Evolutionary conservation across 345 rosid species (phyloP).

Genomic region (Populus nigra): DNA sequence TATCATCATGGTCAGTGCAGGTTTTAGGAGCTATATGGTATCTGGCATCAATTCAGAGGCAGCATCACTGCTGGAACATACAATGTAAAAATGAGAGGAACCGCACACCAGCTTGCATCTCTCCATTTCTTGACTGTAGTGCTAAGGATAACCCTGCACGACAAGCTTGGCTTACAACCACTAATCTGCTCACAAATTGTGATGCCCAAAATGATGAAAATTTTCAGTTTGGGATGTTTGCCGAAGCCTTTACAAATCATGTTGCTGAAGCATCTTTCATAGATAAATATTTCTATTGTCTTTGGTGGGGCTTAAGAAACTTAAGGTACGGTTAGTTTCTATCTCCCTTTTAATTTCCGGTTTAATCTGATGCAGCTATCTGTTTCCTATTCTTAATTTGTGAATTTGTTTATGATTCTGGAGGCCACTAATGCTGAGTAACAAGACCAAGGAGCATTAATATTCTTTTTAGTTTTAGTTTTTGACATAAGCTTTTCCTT

Average conservation of each 20-base stretch:
- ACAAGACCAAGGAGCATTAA: too few relatives aligned
- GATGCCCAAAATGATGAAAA: constrained; percentile 46
- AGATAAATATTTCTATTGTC: constrained; percentile 67
- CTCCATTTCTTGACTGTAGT: constrained; percentile 56
- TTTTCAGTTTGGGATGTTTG: constrained; percentile 78
- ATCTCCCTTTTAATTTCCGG: not conserved
- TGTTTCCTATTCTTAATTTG: not conserved
- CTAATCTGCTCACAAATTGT: constrained; percentile 51
- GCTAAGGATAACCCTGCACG: constrained; percentile 47
- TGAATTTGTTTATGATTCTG: not conserved
- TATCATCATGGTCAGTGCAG: constrained; percentile 31
- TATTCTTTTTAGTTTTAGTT: too few relatives aligned
- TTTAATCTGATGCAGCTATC: not conserved
- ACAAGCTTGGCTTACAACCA: constrained; percentile 63
- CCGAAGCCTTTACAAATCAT: constrained; percentile 58
- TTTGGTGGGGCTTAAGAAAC: constrained; percentile 93
- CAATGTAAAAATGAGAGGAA: constrained; percentile 58
- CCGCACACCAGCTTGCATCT: constrained; percentile 41
- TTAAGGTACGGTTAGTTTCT: constrained; percentile 44
- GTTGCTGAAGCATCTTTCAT: constrained; percentile 55
- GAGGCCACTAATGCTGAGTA: too few relatives aligned
- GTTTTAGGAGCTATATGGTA: constrained; percentile 82
- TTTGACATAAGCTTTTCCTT: too few relatives aligned
- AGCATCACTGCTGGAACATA: constrained; percentile 58
- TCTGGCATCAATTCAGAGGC: constrained; percentile 66